Conservation (phyloP, 2,329 filamentous ascomycete genomes). For the Colletotrichum phormii region DNA sequence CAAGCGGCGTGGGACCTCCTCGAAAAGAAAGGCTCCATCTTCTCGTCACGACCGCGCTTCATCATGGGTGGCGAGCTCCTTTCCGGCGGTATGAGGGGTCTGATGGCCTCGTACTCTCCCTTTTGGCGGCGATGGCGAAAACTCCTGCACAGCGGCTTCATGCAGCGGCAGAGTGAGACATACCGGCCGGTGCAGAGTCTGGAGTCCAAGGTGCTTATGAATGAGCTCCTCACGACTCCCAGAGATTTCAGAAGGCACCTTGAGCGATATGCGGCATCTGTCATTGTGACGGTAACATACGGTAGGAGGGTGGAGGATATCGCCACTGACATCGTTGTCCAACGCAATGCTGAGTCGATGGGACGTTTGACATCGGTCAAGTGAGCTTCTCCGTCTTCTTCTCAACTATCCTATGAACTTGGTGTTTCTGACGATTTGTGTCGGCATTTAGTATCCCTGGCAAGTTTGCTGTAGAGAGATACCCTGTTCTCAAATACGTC, state of each 20-base stretch:
- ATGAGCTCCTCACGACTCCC: constrained; percentile 49
- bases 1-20: constrained; percentile 57
- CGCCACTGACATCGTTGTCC: constrained; percentile 50
- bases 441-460: constrained; percentile 38
- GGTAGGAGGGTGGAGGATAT: constrained; percentile 50
- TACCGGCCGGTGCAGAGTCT: constrained; percentile 55
- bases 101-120: constrained; percentile 55
- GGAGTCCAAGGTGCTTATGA: constrained; percentile 54
- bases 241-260: constrained; percentile 46
- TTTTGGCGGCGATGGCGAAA: constrained; percentile 58
- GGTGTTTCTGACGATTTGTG: not conserved
- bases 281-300: constrained; percentile 56
- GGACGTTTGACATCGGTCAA: constrained; percentile 55
- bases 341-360: constrained; percentile 54
- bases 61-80: constrained; percentile 58
- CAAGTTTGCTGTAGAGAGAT: constrained; percentile 54
- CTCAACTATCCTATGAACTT: not conserved
- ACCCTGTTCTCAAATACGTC: constrained; percentile 53
- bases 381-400: constrained; percentile 26
- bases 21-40: constrained; percentile 55
- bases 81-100: constrained; percentile 53
- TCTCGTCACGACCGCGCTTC: constrained; percentile 58
- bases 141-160: constrained; percentile 55
- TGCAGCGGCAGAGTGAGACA: constrained; percentile 55
- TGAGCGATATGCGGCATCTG: constrained; percentile 53